Base-by-base conservation (phyloP, 768 basidiomycete genomes). In the Pleurotus citrinopileatus region DNA sequence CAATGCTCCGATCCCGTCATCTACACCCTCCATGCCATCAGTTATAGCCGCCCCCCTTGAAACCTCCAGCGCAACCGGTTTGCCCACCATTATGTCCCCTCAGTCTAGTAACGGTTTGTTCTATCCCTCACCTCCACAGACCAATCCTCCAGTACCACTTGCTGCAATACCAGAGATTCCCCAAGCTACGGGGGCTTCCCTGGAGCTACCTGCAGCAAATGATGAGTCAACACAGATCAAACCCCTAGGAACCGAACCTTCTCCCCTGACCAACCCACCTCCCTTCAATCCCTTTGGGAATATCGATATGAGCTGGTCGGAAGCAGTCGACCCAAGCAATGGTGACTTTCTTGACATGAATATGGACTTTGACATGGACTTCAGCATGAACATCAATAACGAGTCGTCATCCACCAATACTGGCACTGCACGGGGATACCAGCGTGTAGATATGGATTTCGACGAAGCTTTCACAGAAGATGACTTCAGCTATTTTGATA, bases 401-500 rank as follows among this genome's bases (percentile, higher is more conserved):
- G 52, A 40, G 40, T 52, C 20, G 48, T 52, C 47, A 62, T 65
- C 46, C 68, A 72, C 46, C 72, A 73, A 57, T 52, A 60, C 68
- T 28, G 64, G 62, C 29, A 61, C 59, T 26, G 66, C 67, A 19
- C 67, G 73, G 45, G 64, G 63, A 15, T 63, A 60, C 36, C 48
- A 59, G 10, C 56, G 58, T 60, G 67, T 28, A 23, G 54, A 55
- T 19, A 70, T 77, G 66, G 81, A 80, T 38, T 81, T 81, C 50
- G 83, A 85, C 28, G 79, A 82, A 19, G 78, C 74, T 1, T 86
- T 93, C 60, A 92, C 91, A 0, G 91, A 94, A 48, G 91, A 92
- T 53, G 91, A 94, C 66, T 94, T 94, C 66, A 87, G 81, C 65
- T 94, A 91, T 68, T 94, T 93, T 63, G 90, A 94, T 63, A 76